Percentiles rank a stretch among this genome's conserved stretches.
phyloP scores from a whole-genome alignment of 305 asterid genomes.

The Fraxinus floribunda region DNA sequence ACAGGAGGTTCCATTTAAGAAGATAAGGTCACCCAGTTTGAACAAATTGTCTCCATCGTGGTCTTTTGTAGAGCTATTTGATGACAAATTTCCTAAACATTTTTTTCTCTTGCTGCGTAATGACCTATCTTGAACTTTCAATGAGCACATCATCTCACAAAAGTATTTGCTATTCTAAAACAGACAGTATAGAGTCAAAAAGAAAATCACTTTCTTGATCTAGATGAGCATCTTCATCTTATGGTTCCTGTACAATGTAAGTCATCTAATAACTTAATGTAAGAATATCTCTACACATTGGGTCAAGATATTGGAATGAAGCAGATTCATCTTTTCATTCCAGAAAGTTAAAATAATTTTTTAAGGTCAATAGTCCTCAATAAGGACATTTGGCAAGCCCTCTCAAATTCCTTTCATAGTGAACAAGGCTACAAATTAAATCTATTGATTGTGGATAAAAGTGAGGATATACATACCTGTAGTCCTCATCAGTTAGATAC shows the following conservation, averaged over 20 bases:
- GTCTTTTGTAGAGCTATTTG: not conserved
- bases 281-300: not conserved
- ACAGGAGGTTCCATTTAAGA: not conserved
- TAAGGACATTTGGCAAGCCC: not conserved
- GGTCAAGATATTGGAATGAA: not conserved
- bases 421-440: not conserved
- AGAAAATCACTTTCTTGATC: not conserved
- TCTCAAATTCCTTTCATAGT: not conserved
- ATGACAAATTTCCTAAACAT: not conserved
- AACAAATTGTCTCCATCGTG: not conserved
- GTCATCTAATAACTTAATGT: not conserved
- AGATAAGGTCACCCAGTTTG: not conserved
- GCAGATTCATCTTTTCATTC: not conserved
- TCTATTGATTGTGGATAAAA: not conserved
- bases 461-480: constrained; percentile 44
- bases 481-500: constrained; percentile 80
- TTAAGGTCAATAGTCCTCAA: not conserved
- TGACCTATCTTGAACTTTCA: not conserved
- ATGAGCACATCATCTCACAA: not conserved
- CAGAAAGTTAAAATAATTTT: not conserved
- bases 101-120: not conserved
- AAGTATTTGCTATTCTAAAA: not conserved
- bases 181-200: not conserved
- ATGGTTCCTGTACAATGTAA: not conserved
- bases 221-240: not conserved